Base-by-base conservation (phyloP, 2,329 filamentous ascomycete species). In the Hymenoscyphus fructigenus region DNA sequence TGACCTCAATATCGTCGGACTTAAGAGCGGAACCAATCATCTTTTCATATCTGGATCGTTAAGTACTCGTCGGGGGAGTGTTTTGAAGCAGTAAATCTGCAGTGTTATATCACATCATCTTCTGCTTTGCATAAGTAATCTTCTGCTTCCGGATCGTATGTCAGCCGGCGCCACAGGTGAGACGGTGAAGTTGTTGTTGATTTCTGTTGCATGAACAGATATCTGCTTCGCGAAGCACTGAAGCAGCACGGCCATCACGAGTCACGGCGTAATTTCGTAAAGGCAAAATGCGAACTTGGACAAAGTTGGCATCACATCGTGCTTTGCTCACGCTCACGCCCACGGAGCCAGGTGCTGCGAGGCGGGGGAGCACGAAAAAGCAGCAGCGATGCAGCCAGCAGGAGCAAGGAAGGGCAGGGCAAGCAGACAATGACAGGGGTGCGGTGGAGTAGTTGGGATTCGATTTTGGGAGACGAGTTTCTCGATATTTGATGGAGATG, bases 81-180 rank as follows among this genome's bases (percentile, higher is more conserved):
- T 50, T 34, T 36, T 60, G 55, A 58, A 65, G 59, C 10, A 61
- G 59, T 59, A 20, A 41, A 23, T 57, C 56, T 57, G 62, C 65
- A 62, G 65, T 55, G 20, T 60, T 47, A 50, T 60, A 50, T 60
- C 60, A 61, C 38, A 68, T 61, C 63, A 66, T 55, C 62, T 32
- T 56, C 50, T 28, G 29, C 57, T 58, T 44, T 29, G 15, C 53
- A 62, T 56, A n/a, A n/a, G n/a, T n/a, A 23, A 12, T 23, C 23
- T 53, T 53, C 20, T 28, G 20, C 47, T 53, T 32, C 32, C 67
- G 68, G 66, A 64, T 64, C 50, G 32, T 56, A 20, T 44, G 65
- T 60, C 28, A 65, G 60, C 68, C 68, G 66, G 65, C 63, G 66
- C 68, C 68, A 67, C 65, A 57, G 38, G 61, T 64, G 63, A 67